A percentile compares a stretch with the other conserved stretches of the same genome.
Evolutionary conservation across 2,329 filamentous ascomycete genomes (phyloP).

Genomic region (Trichoderma asperellum): DNA sequence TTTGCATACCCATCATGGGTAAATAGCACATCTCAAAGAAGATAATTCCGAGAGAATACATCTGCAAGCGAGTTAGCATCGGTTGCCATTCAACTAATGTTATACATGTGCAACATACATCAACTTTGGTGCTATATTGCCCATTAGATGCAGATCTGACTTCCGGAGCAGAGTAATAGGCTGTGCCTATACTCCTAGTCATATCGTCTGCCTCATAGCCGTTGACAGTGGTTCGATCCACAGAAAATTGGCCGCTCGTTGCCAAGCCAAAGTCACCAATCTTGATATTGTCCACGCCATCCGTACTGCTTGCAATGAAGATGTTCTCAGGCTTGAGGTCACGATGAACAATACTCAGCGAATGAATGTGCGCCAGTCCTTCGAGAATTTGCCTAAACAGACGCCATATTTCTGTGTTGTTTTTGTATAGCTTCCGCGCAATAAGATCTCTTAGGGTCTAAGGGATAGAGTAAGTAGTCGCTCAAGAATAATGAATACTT

Average conservation of each 20-base stretch:
- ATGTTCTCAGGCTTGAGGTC: conserved; percentile 98
- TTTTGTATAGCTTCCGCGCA: conserved; percentile 70
- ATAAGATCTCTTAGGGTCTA: conserved; percentile 87
- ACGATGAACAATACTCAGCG: conserved; percentile 88
- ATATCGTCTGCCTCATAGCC: conserved; percentile 62
- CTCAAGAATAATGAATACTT: conserved; percentile 6
- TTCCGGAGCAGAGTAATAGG: conserved; percentile 92
- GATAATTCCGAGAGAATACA: conserved; percentile 97
- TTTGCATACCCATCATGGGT: conserved; percentile 68
- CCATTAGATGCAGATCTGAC: conserved; percentile 74
- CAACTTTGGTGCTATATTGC: conserved; percentile 89
- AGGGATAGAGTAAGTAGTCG: conserved; percentile 1
- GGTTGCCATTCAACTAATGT: background rate
- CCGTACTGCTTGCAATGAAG: conserved; percentile 72
- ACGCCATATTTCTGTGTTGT: conserved; percentile 81
- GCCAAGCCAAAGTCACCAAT: conserved; percentile 97
- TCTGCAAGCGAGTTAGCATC: conserved; percentile 51
- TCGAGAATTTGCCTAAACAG: conserved; percentile 90
- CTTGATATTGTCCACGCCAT: conserved; percentile 84
- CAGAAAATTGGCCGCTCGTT: conserved; percentile 78
- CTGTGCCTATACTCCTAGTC: conserved; percentile 74
- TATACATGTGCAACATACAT: conserved; percentile 58
- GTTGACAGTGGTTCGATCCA: conserved; percentile 54
- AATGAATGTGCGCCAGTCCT: conserved; percentile 86
- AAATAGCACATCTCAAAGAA: conserved; percentile 96